These are phyloP conservation scores for Rhodofomes roseus DNA, from an alignment of 1,284 basidiomycete genomes.

Conservation along the genomic window DNA sequence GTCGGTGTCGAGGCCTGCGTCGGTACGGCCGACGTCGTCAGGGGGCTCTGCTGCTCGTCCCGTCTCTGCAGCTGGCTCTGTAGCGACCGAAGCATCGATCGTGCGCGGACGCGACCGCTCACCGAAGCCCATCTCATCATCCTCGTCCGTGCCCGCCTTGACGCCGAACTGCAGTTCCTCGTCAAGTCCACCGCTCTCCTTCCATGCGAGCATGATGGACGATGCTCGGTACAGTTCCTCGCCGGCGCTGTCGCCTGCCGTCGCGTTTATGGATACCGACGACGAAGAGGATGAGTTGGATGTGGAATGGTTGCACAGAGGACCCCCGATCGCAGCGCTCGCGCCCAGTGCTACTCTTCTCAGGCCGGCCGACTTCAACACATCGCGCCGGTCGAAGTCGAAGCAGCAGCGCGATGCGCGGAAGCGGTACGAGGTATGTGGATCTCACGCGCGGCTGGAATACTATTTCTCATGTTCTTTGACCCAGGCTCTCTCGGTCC, in stretches of 20 bases:
- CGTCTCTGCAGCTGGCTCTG: not conserved
- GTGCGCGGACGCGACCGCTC: constrained; percentile 7
- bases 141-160: constrained; percentile 50
- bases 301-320: constrained; percentile 9
- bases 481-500: constrained; percentile 22
- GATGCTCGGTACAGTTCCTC: constrained; percentile 15
- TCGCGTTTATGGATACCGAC: constrained; percentile 2
- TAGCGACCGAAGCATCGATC: not conserved
- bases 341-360: constrained; percentile 12
- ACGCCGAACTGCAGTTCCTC: constrained; percentile 63
- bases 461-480: not conserved
- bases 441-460: not conserved
- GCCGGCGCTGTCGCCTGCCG: constrained; percentile 6
- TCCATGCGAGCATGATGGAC: constrained; percentile 18
- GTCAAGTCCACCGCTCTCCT: constrained; percentile 57
- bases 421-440: constrained; percentile 13
- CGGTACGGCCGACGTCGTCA: not conserved
- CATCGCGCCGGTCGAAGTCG: not conserved
- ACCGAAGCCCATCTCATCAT: constrained; percentile 17
- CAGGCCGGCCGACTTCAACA: not conserved
- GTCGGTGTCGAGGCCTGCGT: constrained; percentile 9
- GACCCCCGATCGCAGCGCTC: constrained; percentile 7
- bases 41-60: not conserved
- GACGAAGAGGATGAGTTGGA: constrained; percentile 14
- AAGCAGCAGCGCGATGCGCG: not conserved